These are phyloP conservation scores for Penicillium crustosum DNA, from an alignment of 2,329 filamentous ascomycete genomes.

Conservation along the genomic window DNA sequence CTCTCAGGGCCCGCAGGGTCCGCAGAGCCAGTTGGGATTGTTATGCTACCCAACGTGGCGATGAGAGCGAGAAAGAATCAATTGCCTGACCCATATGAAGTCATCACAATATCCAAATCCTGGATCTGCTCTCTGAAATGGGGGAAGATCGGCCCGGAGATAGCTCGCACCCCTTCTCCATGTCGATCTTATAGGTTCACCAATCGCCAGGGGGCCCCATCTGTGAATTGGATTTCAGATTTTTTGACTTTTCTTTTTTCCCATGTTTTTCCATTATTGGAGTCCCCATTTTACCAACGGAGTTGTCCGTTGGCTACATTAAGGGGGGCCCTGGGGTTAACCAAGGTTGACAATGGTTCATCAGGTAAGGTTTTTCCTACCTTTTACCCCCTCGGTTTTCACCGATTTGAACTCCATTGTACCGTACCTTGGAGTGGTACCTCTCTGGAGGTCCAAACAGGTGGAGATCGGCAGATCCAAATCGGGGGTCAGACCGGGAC, in stretches of 20 bases:
- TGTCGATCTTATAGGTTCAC: slow-evolving; percentile 18
- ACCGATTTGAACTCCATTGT: background rate
- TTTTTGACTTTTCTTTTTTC: background rate
- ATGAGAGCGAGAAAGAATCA: background rate
- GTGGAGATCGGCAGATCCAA: background rate
- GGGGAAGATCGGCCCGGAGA: slow-evolving; percentile 18
- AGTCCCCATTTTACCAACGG: background rate
- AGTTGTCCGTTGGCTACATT: background rate
- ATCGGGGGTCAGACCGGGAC: background rate
- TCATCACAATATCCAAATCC: slow-evolving; percentile 16
- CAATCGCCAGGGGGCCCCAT: background rate
- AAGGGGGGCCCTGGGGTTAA: background rate
- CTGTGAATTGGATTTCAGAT: background rate
- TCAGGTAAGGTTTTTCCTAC: background rate
- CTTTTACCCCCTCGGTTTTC: background rate
- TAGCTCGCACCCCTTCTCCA: slow-evolving; percentile 8
- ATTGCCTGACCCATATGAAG: slow-evolving; percentile 18
- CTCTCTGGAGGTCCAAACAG: background rate
- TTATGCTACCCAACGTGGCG: slow-evolving; percentile 28
- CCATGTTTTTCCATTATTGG: background rate
- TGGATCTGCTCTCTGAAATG: slow-evolving; percentile 14
- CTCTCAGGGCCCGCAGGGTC: background rate
- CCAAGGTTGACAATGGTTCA: background rate
- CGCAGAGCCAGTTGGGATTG: background rate
- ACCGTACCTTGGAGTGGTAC: too few relatives aligned